Conservation (phyloP, 805 yeast species). For the Alloascoidea africana region DNA sequence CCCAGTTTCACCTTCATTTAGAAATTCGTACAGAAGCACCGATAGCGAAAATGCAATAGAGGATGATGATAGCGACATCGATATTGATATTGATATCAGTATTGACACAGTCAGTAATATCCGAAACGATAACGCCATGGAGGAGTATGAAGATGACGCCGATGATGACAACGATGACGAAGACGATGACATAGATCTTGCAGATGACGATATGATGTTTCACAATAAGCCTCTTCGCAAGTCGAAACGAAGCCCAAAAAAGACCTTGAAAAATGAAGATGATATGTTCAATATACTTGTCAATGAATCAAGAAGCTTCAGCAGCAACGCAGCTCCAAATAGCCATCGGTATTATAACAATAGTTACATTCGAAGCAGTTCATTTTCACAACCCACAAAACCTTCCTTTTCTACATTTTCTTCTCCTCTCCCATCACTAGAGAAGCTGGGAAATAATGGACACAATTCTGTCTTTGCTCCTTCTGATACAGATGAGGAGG, state of each 20-base stretch:
- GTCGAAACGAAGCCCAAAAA: background rate
- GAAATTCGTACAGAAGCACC: background rate
- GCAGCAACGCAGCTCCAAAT: constrained; percentile 13
- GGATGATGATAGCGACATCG: constrained; percentile 1
- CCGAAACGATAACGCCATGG: background rate
- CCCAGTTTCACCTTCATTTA: background rate
- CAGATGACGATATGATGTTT: constrained; percentile 17
- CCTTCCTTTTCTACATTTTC: constrained; percentile 2
- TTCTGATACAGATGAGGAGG: constrained; percentile 98
- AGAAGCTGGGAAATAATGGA: constrained; percentile 2
- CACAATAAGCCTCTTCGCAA: constrained; percentile 9
- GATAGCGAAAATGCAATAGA: background rate
- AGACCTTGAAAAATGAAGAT: background rate
- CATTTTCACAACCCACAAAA: background rate
- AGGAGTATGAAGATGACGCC: too few species aligned
- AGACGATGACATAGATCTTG: constrained; percentile 16
- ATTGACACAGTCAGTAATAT: too few species aligned
- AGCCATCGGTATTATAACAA: background rate
- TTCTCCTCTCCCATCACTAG: background rate
- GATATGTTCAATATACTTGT: too few species aligned
- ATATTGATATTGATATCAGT: too few species aligned
- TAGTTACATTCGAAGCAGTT: background rate
- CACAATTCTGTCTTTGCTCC: too few species aligned
- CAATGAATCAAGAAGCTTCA: constrained; percentile 9
- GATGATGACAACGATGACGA: constrained; percentile 15